Evolutionary conservation across 176 grass and related monocot species (phyloP).

Genomic region (Oryza nivara): DNA sequence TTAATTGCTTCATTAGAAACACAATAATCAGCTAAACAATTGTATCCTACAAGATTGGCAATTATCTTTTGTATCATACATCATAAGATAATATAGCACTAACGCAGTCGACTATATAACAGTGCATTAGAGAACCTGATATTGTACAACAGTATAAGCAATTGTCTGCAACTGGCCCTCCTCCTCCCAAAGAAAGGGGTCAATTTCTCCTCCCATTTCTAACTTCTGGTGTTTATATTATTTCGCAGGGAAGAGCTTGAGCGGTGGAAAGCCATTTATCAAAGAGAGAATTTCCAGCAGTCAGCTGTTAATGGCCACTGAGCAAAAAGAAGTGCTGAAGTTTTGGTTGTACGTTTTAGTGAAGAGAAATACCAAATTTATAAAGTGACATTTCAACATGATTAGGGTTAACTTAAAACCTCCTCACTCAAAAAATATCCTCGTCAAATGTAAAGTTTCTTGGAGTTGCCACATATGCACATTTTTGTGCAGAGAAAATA

Average conservation of each 20-base stretch:
- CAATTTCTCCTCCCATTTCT: not conserved
- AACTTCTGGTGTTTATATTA: constrained; percentile 3
- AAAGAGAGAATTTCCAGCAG: constrained; percentile 73
- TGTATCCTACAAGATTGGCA: not conserved
- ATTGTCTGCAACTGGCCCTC: not conserved
- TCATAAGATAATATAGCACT: not conserved
- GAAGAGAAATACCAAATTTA: constrained; percentile 34
- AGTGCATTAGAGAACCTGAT: not conserved
- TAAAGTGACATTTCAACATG: constrained; percentile 31
- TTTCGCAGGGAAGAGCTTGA: constrained; percentile 87
- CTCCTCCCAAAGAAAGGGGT: not conserved
- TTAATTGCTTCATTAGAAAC: not conserved
- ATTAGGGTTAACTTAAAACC: constrained; percentile 51
- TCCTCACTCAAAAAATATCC: constrained; percentile 28
- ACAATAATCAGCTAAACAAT: not conserved
- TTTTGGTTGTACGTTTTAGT: constrained; percentile 46
- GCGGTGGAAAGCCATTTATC: constrained; percentile 76
- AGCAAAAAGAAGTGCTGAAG: constrained; percentile 23
- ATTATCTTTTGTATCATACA: not conserved
- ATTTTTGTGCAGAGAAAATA: constrained; percentile 34
- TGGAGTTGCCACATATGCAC: constrained; percentile 26
- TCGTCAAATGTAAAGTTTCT: constrained; percentile 41
- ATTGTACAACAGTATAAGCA: not conserved
- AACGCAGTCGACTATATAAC: not conserved
- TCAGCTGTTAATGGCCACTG: constrained; percentile 59